These are phyloP conservation scores for Phylloporus rhodoxanthus DNA, from an alignment of 768 basidiomycete genomes.

Conservation along the genomic window DNA sequence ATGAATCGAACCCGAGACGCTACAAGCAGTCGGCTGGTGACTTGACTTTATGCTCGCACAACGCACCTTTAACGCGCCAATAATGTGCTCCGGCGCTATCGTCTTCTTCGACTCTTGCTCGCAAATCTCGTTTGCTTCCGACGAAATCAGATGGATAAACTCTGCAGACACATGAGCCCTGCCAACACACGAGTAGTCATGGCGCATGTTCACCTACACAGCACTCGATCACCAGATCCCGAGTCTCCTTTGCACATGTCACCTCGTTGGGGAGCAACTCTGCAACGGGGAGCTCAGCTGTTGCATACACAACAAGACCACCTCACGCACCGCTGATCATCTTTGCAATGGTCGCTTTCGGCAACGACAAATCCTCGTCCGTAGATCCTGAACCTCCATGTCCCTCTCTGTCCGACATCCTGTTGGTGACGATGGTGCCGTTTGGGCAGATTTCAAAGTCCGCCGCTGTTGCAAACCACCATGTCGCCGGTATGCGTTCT, in stretches of 20 bases:
- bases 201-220: constrained; percentile 85
- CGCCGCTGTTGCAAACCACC: constrained; percentile 17
- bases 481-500: constrained; percentile 16
- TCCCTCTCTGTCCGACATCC: constrained; percentile 91
- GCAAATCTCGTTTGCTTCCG: constrained; percentile 96
- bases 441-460: constrained; percentile 36
- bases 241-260: constrained; percentile 90
- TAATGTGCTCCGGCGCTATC: constrained; percentile 96
- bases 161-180: constrained; percentile 46
- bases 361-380: constrained; percentile 93
- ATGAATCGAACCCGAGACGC: constrained; percentile 90
- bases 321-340: constrained; percentile 74
- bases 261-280: constrained; percentile 87
- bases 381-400: constrained; percentile 54
- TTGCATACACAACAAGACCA: constrained; percentile 3
- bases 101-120: constrained; percentile 99
- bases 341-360: constrained; percentile 96
- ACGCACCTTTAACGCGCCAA: constrained; percentile 79
- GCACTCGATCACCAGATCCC: constrained; percentile 95
- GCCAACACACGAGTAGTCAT: constrained; percentile 3
- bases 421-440: constrained; percentile 10
- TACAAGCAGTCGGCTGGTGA: constrained; percentile 29
- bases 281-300: constrained; percentile 31
- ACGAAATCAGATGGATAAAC: constrained; percentile 96
- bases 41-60: not conserved